Conservation (phyloP, 1,284 basidiomycete genomes). For the Amylostereum chailletii region DNA sequence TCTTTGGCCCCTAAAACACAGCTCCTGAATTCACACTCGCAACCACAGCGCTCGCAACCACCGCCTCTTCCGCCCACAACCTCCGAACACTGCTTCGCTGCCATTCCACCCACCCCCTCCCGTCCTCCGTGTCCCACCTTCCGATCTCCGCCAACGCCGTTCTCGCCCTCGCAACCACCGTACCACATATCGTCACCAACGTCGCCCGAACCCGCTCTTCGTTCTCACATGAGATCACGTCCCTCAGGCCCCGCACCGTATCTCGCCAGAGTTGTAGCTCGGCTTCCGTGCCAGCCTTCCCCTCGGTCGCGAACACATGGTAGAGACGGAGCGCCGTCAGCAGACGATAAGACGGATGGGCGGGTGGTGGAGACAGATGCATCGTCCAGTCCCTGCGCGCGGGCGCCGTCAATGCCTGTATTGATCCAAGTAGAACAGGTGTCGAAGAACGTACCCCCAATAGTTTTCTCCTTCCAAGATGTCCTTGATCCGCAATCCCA, state of each 20-base stretch:
- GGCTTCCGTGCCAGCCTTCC: slow-evolving; percentile 4
- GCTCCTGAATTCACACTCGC: slow-evolving; percentile 14
- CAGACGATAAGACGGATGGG: slow-evolving; percentile 69
- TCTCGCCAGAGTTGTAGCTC: slow-evolving; percentile 44
- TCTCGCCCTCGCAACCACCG: slow-evolving; percentile 23
- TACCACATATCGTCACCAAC: slow-evolving; percentile 28
- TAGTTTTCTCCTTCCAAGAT: slow-evolving; percentile 55
- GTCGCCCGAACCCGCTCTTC: slow-evolving; percentile 31
- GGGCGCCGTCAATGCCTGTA: too few species aligned
- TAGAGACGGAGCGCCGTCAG: slow-evolving; percentile 64
- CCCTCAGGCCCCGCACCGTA: slow-evolving; percentile 37
- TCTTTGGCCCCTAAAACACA: background rate
- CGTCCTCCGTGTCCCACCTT: background rate
- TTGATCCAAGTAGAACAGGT: too few species aligned
- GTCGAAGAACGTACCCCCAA: slow-evolving; percentile 51
- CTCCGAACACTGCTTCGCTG: slow-evolving; percentile 22
- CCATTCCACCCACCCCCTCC: slow-evolving; percentile 22
- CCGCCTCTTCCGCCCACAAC: slow-evolving; percentile 41
- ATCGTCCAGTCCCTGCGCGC: slow-evolving; percentile 64
- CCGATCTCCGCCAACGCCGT: slow-evolving; percentile 5
- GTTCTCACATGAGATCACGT: slow-evolving; percentile 36
- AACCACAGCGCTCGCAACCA: slow-evolving; percentile 41
- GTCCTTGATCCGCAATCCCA: slow-evolving; percentile 37
- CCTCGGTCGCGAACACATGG: slow-evolving; percentile 23
- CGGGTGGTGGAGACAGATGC: slow-evolving; percentile 46